These are phyloP conservation scores for Sporobolomyces pararoseus DNA, from an alignment of 768 basidiomycete genomes.

Conservation along the genomic window DNA sequence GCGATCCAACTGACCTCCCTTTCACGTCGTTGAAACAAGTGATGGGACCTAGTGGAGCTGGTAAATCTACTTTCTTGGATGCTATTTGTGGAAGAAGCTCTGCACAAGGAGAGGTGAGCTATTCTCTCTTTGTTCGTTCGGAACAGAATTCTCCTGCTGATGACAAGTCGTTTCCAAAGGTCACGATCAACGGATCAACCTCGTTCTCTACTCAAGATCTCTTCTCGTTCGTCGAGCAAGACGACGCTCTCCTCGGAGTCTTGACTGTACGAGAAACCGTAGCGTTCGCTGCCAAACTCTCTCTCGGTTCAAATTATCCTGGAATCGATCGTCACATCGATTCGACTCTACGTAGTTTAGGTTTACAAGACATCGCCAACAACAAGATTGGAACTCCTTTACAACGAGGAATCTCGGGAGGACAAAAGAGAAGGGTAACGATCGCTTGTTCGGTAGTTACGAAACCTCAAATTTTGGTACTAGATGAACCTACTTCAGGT, in stretches of 20 bases:
- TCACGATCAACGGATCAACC: constrained; percentile 42
- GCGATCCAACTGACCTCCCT: too few relatives aligned
- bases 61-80: constrained; percentile 51
- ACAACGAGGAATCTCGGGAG: constrained; percentile 61
- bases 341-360: constrained; percentile 54
- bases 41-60: constrained; percentile 42
- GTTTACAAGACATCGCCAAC: constrained; percentile 55
- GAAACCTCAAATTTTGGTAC: constrained; percentile 59
- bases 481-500: constrained; percentile 64
- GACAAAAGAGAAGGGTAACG: constrained; percentile 64
- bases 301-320: constrained; percentile 35
- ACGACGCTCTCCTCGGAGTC: constrained; percentile 60
- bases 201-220: constrained; percentile 50
- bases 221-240: constrained; percentile 61
- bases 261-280: constrained; percentile 61
- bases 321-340: constrained; percentile 54
- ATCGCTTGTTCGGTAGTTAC: constrained; percentile 63
- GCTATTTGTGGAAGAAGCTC: constrained; percentile 47
- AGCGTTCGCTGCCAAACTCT: constrained; percentile 55
- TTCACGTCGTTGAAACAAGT: constrained; percentile 15
- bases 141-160: neutral
- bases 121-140: neutral
- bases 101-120: constrained; percentile 21
- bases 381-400: constrained; percentile 60
- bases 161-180: constrained; percentile 22